These are phyloP conservation scores for Aspergillus novofumigatus DNA, from an alignment of 2,329 filamentous ascomycete species.

Conservation along the genomic window DNA sequence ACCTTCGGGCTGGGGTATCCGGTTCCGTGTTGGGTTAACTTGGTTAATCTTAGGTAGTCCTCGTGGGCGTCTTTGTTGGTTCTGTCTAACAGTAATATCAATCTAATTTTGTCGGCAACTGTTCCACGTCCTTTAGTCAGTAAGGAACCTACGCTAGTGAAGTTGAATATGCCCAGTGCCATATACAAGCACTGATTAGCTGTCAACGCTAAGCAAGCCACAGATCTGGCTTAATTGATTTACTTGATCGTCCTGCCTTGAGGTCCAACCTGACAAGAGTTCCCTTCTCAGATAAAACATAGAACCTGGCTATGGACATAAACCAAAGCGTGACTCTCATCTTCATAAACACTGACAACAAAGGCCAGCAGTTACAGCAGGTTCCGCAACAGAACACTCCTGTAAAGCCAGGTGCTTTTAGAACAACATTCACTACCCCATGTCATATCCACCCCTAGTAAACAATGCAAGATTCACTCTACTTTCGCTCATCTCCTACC, in stretches of 20 bases:
- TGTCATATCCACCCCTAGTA: not conserved
- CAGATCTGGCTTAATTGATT: not conserved
- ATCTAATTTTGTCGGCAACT: not conserved
- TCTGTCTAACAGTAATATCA: not conserved
- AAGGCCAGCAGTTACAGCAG: not conserved
- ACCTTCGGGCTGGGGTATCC: not conserved
- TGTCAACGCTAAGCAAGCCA: not conserved
- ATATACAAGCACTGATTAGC: not conserved
- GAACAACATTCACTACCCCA: not conserved
- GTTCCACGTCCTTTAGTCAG: not conserved
- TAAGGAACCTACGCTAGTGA: not conserved
- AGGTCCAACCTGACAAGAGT: too few species aligned
- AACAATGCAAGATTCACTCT: not conserved
- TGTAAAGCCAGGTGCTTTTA: not conserved
- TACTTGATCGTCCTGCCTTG: not conserved
- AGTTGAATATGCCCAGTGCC: not conserved
- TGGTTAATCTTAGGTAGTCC: not conserved
- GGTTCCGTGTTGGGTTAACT: not conserved
- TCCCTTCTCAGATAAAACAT: too few species aligned
- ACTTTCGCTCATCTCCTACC: not conserved
- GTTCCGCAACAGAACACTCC: not conserved
- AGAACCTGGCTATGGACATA: too few species aligned
- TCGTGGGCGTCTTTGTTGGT: not conserved
- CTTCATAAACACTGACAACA: too few species aligned
- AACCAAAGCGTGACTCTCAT: too few species aligned